These are phyloP conservation scores for Metschnikowia koreensis DNA, from an alignment of 805 yeast genomes.

Conservation along the genomic window DNA sequence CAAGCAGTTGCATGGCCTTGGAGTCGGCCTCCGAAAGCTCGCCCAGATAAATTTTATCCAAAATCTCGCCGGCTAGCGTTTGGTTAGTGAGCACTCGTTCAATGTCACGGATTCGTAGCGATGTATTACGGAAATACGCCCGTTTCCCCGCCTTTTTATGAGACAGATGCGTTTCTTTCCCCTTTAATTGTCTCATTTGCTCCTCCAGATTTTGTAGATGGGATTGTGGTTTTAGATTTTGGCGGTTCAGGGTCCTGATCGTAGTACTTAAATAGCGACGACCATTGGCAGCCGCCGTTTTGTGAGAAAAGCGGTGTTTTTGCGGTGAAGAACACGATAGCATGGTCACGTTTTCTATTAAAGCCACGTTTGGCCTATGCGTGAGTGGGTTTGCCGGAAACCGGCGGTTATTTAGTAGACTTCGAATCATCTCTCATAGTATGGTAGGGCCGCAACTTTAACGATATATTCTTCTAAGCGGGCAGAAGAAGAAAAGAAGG, in stretches of 20 bases:
- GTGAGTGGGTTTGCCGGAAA: background rate
- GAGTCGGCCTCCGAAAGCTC: constrained; percentile 9
- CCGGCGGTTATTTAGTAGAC: constrained; percentile 4
- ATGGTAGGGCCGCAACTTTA: background rate
- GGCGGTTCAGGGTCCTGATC: no score
- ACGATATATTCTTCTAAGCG: background rate
- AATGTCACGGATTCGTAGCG: constrained; percentile 10
- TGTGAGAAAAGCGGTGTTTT: background rate
- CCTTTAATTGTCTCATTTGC: background rate
- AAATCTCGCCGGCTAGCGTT: background rate
- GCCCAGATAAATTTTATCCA: constrained; percentile 1
- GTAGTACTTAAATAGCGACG: background rate
- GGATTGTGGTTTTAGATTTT: no score
- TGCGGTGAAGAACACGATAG: background rate
- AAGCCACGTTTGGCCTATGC: background rate
- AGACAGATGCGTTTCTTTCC: background rate
- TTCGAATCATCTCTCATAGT: constrained; percentile 8
- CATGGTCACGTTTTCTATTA: background rate
- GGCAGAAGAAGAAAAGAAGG: background rate
- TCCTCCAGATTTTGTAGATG: background rate
- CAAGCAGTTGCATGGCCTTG: constrained; percentile 18
- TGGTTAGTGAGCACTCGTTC: constrained; percentile 12
- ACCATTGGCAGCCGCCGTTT: background rate
- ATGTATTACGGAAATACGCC: constrained; percentile 3
- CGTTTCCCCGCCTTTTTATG: background rate